Conservation (phyloP, 345 rosid genomes). For the Corchorus olitorius region DNA sequence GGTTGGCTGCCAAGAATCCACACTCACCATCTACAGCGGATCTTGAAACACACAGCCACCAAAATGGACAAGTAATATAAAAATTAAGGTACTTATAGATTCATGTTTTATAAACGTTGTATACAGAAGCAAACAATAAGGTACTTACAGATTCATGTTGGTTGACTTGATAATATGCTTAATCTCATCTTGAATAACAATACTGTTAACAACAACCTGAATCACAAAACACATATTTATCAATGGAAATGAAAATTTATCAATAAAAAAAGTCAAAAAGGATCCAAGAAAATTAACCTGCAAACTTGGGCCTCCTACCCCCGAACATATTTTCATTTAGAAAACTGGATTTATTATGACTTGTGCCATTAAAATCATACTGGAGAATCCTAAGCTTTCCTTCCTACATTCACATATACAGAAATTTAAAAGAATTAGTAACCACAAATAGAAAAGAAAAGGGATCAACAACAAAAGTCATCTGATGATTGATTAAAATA, state of each 20-base stretch:
- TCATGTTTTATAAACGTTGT: no score
- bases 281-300: conserved; percentile 11
- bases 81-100: no score
- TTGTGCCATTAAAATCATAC: conserved; percentile 44
- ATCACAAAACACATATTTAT: no score
- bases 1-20: no score
- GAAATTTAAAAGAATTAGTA: neutral
- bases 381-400: conserved; percentile 78
- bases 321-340: conserved; percentile 45
- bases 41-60: no score
- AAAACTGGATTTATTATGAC: conserved; percentile 29
- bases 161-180: no score
- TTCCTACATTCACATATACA: conserved; percentile 53
- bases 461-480: neutral
- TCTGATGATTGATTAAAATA: neutral
- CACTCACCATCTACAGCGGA: no score
- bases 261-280: neutral
- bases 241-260: neutral
- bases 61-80: no score
- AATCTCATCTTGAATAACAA: no score
- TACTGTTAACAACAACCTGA: no score
- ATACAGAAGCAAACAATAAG: no score
- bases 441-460: neutral
- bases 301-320: conserved; percentile 28
- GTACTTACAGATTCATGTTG: no score